Base-by-base conservation (phyloP, 2,329 filamentous ascomycete genomes). In the Cladophialophora bantiana region DNA sequence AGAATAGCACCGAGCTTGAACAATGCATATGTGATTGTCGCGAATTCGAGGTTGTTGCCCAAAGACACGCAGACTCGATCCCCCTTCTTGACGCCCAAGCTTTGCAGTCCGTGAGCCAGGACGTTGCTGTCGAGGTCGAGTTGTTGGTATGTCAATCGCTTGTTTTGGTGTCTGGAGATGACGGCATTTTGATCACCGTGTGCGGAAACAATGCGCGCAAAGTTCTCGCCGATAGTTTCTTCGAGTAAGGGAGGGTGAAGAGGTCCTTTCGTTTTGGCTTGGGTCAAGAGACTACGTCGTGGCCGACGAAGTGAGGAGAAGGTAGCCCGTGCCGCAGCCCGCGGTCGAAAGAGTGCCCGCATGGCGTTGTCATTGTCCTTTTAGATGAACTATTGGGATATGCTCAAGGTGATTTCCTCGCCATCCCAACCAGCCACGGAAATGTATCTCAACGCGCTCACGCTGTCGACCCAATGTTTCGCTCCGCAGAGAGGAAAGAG, bases 1-100 rank as follows among this genome's bases (percentile, higher is more conserved):
- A 98, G 83, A 59, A 98, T 87, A 31, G 92, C 94, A n/a, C 95
- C 95, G 9, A 98, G 85, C 79, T 98, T 98, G 83, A 94, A 97
- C 62, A 95, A 78, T 0, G 94, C 94, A 79, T 98, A 98, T 65
- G 69, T 74, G 78, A 95, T 85, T 58, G 90, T 89, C 2, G 92
- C 92, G 76, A 92, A 94, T 78, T 97, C 93, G 72, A 90, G 82
- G 50, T 88, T 89, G 78, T 97, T 98, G 15, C 94, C 94, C 59
- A 97, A 81, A 67, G 90, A 94, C 32, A 97, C 88, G 13, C 92
- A 94, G 10, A 98, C 91, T 36, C 93, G 86, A 76, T 96, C 90
- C 7, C 72, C 72, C 42, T 73, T 73, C 36, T 72, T 71, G 56
- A 73, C 70, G 34, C 72, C 72, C 35, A 70, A 40, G 53, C 68